These are phyloP conservation scores for Microcera coccophila DNA, from an alignment of 2,329 filamentous ascomycete species.

Conservation along the genomic window DNA sequence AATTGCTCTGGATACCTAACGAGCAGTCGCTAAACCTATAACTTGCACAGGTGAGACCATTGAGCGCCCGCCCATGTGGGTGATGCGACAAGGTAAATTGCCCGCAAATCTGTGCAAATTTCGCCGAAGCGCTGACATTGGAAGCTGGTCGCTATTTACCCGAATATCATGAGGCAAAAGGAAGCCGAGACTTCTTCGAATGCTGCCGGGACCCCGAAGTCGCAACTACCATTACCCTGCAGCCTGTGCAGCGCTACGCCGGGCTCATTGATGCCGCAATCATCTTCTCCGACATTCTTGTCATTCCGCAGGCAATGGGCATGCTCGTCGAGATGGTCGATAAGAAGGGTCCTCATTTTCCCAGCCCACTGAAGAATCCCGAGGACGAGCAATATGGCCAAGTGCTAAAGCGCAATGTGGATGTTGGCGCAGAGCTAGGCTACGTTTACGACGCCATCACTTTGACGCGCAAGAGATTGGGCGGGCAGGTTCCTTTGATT, in stretches of 20 bases:
- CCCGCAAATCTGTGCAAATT: neutral
- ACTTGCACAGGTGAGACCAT: conserved; percentile 69
- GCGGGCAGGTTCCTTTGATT: conserved; percentile 85
- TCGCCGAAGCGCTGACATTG: conserved; percentile 4
- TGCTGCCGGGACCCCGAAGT: conserved; percentile 93
- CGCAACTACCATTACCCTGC: conserved; percentile 86
- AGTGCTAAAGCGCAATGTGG: conserved; percentile 72
- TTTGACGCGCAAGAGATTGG: conserved; percentile 80
- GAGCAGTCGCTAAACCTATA: neutral
- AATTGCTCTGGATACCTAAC: conserved; percentile 20
- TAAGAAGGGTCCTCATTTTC: conserved; percentile 94
- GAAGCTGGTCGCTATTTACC: conserved; percentile 92
- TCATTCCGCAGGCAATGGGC: conserved; percentile 95
- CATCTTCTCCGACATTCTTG: conserved; percentile 97
- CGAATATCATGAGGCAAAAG: conserved; percentile 96
- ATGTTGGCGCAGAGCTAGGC: conserved; percentile 77
- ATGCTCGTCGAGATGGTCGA: conserved; percentile 99
- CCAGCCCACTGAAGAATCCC: conserved; percentile 73
- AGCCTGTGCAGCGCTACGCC: conserved; percentile 87
- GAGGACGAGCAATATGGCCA: conserved; percentile 77
- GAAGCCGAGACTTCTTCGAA: conserved; percentile 88
- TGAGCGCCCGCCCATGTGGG: conserved; percentile 93
- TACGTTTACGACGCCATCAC: conserved; percentile 98
- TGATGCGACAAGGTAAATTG: conserved; percentile 89
- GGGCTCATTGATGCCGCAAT: conserved; percentile 94